Evolutionary conservation across 2,329 filamentous ascomycete species (phyloP), one percentile per base, ranked within the genome.

Genomic region (Beauveria sp.): DNA sequence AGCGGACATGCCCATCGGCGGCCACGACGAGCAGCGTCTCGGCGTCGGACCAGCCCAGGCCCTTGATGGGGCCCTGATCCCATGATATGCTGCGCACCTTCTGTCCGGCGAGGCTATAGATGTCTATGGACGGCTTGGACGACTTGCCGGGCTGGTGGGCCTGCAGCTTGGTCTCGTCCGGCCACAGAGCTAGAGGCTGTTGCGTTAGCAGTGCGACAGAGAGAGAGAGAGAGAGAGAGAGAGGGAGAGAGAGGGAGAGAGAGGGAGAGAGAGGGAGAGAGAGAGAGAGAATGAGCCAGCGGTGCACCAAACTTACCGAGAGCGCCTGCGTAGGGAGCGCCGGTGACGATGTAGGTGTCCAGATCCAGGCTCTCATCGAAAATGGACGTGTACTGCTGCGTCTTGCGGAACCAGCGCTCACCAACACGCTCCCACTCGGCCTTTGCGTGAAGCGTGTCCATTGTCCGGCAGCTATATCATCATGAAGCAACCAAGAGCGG

Each of bases 381-480:
- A 66, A 98, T 85, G 67, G 88, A 89, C 64, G 92, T 93, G 80
- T 98, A 99, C 64, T 96, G 85, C 75, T 93, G 90, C 62, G 90
- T 88, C 79, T 96, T 97, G 74, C 93, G 90, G 79, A 98, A 99
- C 81, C 96, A 98, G 70, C 86, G 88, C 76, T 96, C 90, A 72
- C 91, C 95, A 67, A 98, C 86, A 75, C 86, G 89, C 80, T 96
- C 92, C 95, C 95, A 99, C 75, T 93, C 91, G 69, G 91, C 89
- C 69, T 91, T 91, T 70, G 93, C 82, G 75, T 84, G 81, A 70
- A 81, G 76, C 66, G 77, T 75, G 69, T 85, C 83, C 83, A 86
- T 86, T 55, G 65, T 65, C 38, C 24, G 16, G 24, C 62, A 61
- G 65, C 65, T 70, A 72, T 71, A 63, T 70, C 72, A 74, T 74